Conservation (phyloP, 2,329 filamentous ascomycete genomes). For the Penicillium sp. region DNA sequence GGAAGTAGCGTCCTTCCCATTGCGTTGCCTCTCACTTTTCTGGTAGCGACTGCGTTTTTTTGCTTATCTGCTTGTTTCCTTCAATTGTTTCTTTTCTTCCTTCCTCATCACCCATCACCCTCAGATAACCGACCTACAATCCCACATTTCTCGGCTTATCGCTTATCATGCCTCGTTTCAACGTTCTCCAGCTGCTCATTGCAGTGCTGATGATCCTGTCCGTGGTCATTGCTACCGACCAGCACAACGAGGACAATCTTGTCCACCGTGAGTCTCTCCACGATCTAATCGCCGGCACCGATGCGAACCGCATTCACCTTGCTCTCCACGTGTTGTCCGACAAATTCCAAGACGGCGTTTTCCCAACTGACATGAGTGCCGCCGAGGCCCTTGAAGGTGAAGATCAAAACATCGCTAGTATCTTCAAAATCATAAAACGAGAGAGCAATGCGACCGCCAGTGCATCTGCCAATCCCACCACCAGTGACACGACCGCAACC, state of each 20-base stretch:
- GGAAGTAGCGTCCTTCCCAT: background rate
- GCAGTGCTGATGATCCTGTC: constrained; percentile 28
- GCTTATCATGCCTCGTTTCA: constrained; percentile 21
- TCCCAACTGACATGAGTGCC: constrained; percentile 63
- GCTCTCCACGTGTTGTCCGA: constrained; percentile 65
- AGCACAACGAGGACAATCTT: constrained; percentile 12
- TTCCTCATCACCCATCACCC: background rate
- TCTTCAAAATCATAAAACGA: constrained; percentile 65
- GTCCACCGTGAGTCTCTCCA: constrained; percentile 45
- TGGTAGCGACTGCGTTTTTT: constrained; percentile 1
- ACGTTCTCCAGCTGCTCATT: constrained; percentile 25
- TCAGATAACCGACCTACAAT: background rate
- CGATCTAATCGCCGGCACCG: constrained; percentile 57
- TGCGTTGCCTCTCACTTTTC: background rate
- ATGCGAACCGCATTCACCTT: constrained; percentile 63
- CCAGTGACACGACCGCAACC: constrained; percentile 13
- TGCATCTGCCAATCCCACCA: constrained; percentile 10
- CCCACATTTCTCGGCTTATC: background rate
- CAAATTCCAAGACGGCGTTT: constrained; percentile 68
- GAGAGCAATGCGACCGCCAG: constrained; percentile 41
- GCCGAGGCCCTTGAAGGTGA: constrained; percentile 63
- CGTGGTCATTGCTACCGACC: constrained; percentile 25
- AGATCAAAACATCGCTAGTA: constrained; percentile 62
- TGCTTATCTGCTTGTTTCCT: background rate
- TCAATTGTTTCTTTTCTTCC: background rate